phyloP scores from a whole-genome alignment of 2,329 filamentous ascomycete species.

The Neofusicoccum sp. region DNA sequence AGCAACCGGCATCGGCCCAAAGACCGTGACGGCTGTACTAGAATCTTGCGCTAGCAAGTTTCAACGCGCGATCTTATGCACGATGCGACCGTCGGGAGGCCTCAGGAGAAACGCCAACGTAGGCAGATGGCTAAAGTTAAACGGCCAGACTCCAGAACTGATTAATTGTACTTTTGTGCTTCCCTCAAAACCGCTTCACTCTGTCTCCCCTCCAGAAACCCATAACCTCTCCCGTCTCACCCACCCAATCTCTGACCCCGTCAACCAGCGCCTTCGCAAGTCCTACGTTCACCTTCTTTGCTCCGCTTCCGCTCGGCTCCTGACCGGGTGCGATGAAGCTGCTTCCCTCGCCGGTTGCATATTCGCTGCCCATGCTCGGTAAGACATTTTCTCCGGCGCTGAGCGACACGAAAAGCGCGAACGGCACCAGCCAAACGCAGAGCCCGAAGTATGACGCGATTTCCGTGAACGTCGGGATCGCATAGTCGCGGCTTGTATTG shows the following conservation, averaged over 20 bases:
- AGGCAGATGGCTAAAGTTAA: neutral
- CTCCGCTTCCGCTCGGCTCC: slow-evolving; percentile 49
- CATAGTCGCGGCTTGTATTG: slow-evolving; percentile 63
- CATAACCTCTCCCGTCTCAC: slow-evolving; percentile 62
- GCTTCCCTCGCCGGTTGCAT: slow-evolving; percentile 60
- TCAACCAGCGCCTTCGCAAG: slow-evolving; percentile 63
- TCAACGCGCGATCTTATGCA: too few species aligned
- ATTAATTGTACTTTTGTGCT: neutral
- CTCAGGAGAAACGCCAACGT: too few species aligned
- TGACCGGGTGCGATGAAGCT: slow-evolving; percentile 51
- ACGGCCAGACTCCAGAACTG: neutral
- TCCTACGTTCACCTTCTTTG: slow-evolving; percentile 55
- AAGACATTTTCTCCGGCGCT: slow-evolving; percentile 94
- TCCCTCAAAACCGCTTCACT: slow-evolving; percentile 49
- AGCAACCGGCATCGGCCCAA: neutral
- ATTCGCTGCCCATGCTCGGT: slow-evolving; percentile 85
- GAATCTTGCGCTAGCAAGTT: neutral
- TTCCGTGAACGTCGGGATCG: slow-evolving; percentile 83
- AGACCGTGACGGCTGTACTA: too few species aligned
- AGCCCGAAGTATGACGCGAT: slow-evolving; percentile 95
- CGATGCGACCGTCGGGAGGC: too few species aligned
- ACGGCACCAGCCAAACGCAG: slow-evolving; percentile 95
- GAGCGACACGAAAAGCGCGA: slow-evolving; percentile 90
- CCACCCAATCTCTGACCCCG: slow-evolving; percentile 66
- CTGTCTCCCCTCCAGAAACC: slow-evolving; percentile 64